Evolutionary conservation across 345 rosid species (phyloP).

Genomic region (Geranium rotundifolium): DNA sequence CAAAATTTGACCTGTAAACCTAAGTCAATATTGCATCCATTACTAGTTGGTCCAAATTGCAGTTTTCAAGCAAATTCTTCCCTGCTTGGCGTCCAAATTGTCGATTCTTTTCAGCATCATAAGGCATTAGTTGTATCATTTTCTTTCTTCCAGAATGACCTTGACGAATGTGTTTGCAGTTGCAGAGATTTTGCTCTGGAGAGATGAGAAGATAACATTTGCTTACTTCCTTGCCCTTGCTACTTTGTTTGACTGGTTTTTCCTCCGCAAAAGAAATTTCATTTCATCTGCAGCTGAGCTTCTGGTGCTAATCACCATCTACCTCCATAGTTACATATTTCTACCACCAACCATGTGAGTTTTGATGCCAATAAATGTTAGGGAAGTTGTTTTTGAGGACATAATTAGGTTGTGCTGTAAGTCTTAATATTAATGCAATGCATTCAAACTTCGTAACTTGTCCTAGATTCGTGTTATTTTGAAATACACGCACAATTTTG

Average conservation of each 20-base stretch:
- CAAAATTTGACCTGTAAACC: neutral
- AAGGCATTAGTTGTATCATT: constrained; percentile 1
- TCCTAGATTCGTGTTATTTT: neutral
- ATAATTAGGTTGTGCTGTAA: neutral
- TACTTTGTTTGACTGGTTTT: constrained; percentile 62
- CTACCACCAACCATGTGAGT: constrained; percentile 61
- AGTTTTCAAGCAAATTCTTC: neutral
- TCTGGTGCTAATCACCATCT: constrained; percentile 34
- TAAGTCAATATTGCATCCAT: neutral
- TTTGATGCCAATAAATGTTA: constrained; percentile 2
- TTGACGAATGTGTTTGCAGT: constrained; percentile 35
- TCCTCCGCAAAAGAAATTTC: constrained; percentile 61
- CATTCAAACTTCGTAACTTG: neutral
- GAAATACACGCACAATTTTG: neutral
- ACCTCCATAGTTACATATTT: constrained; percentile 43
- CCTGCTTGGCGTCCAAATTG: neutral
- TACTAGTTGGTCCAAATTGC: neutral
- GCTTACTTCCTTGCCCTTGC: constrained; percentile 39
- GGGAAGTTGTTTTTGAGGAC: neutral
- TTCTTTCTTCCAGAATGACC: constrained; percentile 5
- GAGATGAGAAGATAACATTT: constrained; percentile 78
- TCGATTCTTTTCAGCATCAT: neutral
- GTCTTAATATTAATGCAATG: neutral
- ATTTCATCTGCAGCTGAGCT: constrained; percentile 60
- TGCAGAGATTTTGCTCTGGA: constrained; percentile 87